A percentile compares a stretch with the other conserved stretches of the same genome.
phyloP scores from a whole-genome alignment of 495 filamentous ascomycete genomes.

The Penicillium cinerascens region DNA sequence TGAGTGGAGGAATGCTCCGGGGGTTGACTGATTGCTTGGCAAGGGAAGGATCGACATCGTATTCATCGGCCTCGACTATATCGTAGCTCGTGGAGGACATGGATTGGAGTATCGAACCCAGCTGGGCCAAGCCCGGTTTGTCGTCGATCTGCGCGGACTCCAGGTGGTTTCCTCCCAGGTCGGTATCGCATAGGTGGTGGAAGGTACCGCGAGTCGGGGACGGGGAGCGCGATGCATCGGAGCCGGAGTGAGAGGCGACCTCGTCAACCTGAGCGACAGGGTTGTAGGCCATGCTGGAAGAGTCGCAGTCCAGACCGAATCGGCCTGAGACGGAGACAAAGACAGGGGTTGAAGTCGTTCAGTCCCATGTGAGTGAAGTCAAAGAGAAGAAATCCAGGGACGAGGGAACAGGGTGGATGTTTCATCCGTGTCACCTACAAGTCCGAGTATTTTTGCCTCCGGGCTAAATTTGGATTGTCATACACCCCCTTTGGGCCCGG shows the following conservation, averaged over 20 bases:
- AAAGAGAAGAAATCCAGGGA: slow-evolving; percentile 1
- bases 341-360: neutral
- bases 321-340: slow-evolving; percentile 4
- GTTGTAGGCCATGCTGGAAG: slow-evolving; percentile 45
- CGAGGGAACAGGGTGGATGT: slow-evolving; percentile 5
- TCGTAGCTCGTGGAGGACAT: slow-evolving; percentile 44
- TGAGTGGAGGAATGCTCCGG: slow-evolving; percentile 32
- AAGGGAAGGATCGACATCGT: slow-evolving; percentile 35
- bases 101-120: slow-evolving; percentile 42
- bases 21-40: slow-evolving; percentile 23
- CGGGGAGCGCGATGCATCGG: slow-evolving; percentile 30
- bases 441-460: neutral
- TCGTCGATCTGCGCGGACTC: slow-evolving; percentile 25
- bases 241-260: slow-evolving; percentile 37
- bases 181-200: slow-evolving; percentile 26
- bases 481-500: neutral
- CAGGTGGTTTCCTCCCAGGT: slow-evolving; percentile 20
- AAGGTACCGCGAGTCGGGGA: slow-evolving; percentile 27
- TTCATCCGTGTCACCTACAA: slow-evolving; percentile 10
- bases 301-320: slow-evolving; percentile 6
- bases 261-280: slow-evolving; percentile 44
- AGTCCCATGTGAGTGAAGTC: neutral
- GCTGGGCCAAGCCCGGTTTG: slow-evolving; percentile 20
- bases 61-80: slow-evolving; percentile 46
- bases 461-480: slow-evolving; percentile 3